A percentile compares a stretch with the other conserved stretches of the same genome.
phyloP scores from a whole-genome alignment of 345 rosid genomes.

The Arabis alpina region DNA sequence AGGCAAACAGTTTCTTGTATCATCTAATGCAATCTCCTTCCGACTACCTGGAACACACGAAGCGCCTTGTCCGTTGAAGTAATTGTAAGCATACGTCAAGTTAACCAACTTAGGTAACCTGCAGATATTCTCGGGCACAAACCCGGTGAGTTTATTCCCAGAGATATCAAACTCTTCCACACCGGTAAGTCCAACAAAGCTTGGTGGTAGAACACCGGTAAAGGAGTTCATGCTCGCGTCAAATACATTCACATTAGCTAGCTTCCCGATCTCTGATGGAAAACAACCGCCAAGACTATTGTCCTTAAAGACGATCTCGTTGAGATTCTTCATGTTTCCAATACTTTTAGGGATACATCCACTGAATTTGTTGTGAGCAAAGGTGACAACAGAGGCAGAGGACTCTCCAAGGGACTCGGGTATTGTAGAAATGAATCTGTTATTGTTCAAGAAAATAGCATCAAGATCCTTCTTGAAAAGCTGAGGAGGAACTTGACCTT shows the following conservation, averaged over 20 bases:
- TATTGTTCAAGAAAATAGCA: constrained; percentile 76
- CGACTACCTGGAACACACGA: constrained; percentile 47
- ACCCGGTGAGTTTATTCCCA: constrained; percentile 64
- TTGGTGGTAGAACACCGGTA: constrained; percentile 52
- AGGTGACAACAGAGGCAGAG: constrained; percentile 56
- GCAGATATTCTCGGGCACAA: constrained; percentile 57
- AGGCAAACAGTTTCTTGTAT: constrained; percentile 56
- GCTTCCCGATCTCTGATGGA: constrained; percentile 64
- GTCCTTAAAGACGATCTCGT: constrained; percentile 60
- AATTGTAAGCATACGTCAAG: constrained; percentile 63
- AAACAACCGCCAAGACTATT: constrained; percentile 75
- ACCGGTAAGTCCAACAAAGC: constrained; percentile 44
- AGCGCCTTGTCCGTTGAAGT: constrained; percentile 55
- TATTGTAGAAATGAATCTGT: constrained; percentile 65
- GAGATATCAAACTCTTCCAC: constrained; percentile 53
- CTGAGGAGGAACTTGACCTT: constrained; percentile 62
- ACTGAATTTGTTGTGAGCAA: constrained; percentile 67
- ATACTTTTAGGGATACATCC: constrained; percentile 76
- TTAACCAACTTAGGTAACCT: constrained; percentile 56
- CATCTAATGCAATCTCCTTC: constrained; percentile 49
- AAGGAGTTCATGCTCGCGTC: constrained; percentile 63
- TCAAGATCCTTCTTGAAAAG: constrained; percentile 62
- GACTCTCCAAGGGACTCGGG: constrained; percentile 75
- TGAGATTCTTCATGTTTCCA: constrained; percentile 65
- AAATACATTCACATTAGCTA: constrained; percentile 55